Base-by-base conservation (phyloP, 768 basidiomycete species). In the Calocybe cyanea region DNA sequence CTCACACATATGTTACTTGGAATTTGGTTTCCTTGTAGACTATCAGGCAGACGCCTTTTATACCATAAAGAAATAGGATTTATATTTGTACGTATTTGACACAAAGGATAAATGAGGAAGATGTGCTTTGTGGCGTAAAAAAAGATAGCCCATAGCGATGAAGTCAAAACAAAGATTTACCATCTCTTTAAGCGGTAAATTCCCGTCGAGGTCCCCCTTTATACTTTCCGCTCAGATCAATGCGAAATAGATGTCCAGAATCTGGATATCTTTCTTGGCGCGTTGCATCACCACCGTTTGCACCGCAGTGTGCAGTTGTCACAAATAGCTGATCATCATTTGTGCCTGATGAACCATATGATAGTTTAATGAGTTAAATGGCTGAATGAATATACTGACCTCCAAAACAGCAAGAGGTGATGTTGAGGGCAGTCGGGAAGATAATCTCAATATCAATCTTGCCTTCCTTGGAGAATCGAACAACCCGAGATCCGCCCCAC, bases 331-430 rank as follows among this genome's bases (percentile, higher is more conserved):
- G 75, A 57, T 85, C 83, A 34, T 81, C 70, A 34, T 77, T 67
- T 13, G 72, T 72, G 18, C 83, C 82, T 83, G 38, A 3, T 18
- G 8, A 2, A 38, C 13, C n/a, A 38, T 39, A 31, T 31, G 15
- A 21, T 17, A 45, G 17, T 38, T n/a, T 7, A 17, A 14, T 15
- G 15, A 20, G 9, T 28, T 11, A 28, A 18, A 25, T 17, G 1
- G 34, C 23, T n/a, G n/a, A n/a, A n/a, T n/a, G n/a, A 6, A 25
- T 18, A 41, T 24, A 11, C 38, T 46, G 62, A 78, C 82, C 83
- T 62, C 83, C 85, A 58, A 86, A 86, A 56, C 78, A 80, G 51
- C 83, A 85, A 9, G 82, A 72, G 4, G 85, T 86, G 30, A 85
- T 68, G 43, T 81, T 78, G 48, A 80, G 62, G 4, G 70, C 85